Conservation (phyloP, 352 stramenopile species). For the Pythium rhizo-oryzae region DNA sequence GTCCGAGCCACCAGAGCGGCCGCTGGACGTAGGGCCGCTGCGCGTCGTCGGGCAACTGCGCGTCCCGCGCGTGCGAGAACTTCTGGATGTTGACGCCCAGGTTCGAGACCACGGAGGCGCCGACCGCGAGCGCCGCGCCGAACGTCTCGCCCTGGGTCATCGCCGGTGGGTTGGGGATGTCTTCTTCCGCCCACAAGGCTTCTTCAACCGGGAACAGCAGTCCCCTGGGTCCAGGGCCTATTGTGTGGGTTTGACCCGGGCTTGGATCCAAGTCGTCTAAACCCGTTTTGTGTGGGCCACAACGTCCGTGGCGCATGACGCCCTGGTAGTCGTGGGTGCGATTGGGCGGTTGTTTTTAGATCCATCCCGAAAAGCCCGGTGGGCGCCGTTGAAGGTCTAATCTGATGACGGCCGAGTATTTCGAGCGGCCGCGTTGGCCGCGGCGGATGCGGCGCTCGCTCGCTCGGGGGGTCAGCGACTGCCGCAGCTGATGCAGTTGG, state of each 20-base stretch:
- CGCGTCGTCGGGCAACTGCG: constrained; percentile 37
- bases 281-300: no score
- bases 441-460: no score
- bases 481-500: constrained; percentile 15
- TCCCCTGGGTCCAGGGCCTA: neutral
- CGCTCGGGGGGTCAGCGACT: neutral
- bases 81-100: constrained; percentile 92
- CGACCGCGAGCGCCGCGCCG: constrained; percentile 75
- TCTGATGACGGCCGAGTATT: neutral
- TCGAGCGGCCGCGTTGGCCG: neutral
- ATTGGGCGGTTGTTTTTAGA: neutral
- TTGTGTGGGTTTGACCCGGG: neutral
- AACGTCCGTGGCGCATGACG: no score
- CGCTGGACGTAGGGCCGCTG: constrained; percentile 83
- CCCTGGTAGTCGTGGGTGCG: neutral
- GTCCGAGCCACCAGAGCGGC: constrained; percentile 87
- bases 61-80: constrained; percentile 79
- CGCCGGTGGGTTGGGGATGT: neutral
- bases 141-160: constrained; percentile 84
- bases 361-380: neutral
- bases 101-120: constrained; percentile 86
- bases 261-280: neutral
- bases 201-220: constrained; percentile 6
- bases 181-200: neutral
- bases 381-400: neutral